These are phyloP conservation scores for Dactylellina parvicollis DNA, from an alignment of 2,329 filamentous ascomycete species.

Conservation along the genomic window DNA sequence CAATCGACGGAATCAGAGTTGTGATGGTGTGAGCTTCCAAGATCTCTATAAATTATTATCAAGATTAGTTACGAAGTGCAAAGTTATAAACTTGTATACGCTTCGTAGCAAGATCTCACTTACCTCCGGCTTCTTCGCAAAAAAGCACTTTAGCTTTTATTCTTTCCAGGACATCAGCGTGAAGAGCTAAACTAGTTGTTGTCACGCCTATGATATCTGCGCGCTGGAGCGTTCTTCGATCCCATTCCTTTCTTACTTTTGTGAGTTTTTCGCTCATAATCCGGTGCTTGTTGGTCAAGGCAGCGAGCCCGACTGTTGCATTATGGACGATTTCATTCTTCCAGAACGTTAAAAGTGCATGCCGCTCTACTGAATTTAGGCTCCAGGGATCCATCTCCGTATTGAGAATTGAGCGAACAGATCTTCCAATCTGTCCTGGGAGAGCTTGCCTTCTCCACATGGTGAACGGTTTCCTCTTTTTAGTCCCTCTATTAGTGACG, in stretches of 20 bases:
- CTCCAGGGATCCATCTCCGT: conserved; percentile 18
- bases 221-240: conserved; percentile 20
- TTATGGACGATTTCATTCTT: conserved; percentile 26
- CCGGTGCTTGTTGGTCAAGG: conserved; percentile 16
- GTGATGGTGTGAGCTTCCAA: conserved; percentile 72
- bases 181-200: conserved; percentile 69
- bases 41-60: conserved; percentile 64
- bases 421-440: not conserved
- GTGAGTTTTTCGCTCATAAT: conserved; percentile 22
- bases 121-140: conserved; percentile 72
- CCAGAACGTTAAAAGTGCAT: conserved; percentile 26
- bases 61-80: not conserved
- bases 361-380: conserved; percentile 6
- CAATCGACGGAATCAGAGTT: conserved; percentile 68
- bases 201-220: conserved; percentile 68
- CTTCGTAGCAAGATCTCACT: not conserved
- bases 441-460: conserved; percentile 9
- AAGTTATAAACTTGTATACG: not conserved
- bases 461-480: conserved; percentile 20
- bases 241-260: conserved; percentile 34
- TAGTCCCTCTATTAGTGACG: not conserved
- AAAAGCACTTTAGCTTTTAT: conserved; percentile 69
- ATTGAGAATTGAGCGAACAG: conserved; percentile 1
- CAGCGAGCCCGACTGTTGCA: conserved; percentile 11
- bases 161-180: conserved; percentile 65